Base-by-base conservation (phyloP, 768 basidiomycete genomes). In the Tulasnella sp. region DNA sequence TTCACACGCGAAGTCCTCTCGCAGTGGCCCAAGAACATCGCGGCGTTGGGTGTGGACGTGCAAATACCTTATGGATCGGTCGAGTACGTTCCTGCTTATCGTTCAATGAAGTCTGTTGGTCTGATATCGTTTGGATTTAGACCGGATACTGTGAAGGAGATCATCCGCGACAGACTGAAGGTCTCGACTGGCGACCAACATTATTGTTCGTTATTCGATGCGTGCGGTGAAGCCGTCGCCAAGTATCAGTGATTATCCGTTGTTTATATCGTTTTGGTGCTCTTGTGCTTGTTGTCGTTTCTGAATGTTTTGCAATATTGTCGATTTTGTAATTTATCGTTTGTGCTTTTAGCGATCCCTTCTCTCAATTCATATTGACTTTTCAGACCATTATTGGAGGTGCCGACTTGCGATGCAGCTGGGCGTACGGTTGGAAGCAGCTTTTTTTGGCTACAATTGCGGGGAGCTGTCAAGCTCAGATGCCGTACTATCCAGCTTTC, bases 41-140 rank as follows among this genome's bases (percentile, higher is more conserved):
- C 21, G 25, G 42, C 17, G 21, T 3, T 41, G 11, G 39, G 40
- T 15, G 40, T 55, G 7, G 42, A 55, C 27, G 53, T 35, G 14
- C 37, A 55, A 29, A 41, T 55, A 19, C 39, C 42, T 15, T 55
- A 55, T 43, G 53, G 53, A 21, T 15, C 53, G 3, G 40, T 55
- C 53, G 27, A 55, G 53, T 55, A 27, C 41, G 53, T 40, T 15
- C 21, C 35, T 27, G 29, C 4, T 8, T 49, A 9, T 14, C 4
- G 12, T 21, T 2, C 48, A 1, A 32, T 2, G 35, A 37, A 4
- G 23, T 36, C 19, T 4, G 40, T 2, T 15, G 3, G 2, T 8
- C 19, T 36, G 17, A 53, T 37, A 15, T 36, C 17, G 19, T 53
- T 40, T 40, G 35, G 37, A 3, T 49, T 41, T 36, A 52, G 50